These are phyloP conservation scores for Mixia osmundae DNA, from an alignment of 1,284 basidiomycete genomes.

Conservation along the genomic window DNA sequence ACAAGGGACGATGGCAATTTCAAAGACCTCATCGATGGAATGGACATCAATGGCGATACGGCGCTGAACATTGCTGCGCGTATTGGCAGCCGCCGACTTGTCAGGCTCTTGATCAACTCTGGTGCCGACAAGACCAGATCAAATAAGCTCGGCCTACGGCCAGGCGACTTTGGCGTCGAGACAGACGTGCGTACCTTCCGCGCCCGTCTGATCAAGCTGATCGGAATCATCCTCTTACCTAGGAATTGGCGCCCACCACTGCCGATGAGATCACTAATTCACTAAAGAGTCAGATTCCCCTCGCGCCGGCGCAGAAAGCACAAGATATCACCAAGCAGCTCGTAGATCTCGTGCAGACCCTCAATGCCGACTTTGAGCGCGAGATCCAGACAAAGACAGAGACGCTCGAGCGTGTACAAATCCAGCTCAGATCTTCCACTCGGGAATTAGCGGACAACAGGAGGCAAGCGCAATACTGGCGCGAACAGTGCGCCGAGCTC, in stretches of 20 bases:
- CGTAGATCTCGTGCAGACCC: slow-evolving; percentile 50
- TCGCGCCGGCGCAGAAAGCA: slow-evolving; percentile 54
- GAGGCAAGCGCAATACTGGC: slow-evolving; percentile 51
- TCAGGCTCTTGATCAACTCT: slow-evolving; percentile 68
- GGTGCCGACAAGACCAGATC: slow-evolving; percentile 72
- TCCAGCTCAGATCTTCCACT: slow-evolving; percentile 66
- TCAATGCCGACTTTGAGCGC: slow-evolving; percentile 50
- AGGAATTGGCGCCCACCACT: slow-evolving; percentile 16
- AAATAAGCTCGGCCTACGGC: slow-evolving; percentile 83
- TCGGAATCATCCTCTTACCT: too few relatives aligned
- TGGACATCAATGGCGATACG: slow-evolving; percentile 91
- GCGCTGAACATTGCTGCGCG: slow-evolving; percentile 84
- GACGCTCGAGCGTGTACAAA: slow-evolving; percentile 57
- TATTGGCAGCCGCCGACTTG: slow-evolving; percentile 70
- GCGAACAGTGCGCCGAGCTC: slow-evolving; percentile 42
- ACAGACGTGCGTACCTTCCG: slow-evolving; percentile 37
- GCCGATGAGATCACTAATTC: slow-evolving; percentile 41
- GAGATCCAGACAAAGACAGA: slow-evolving; percentile 77
- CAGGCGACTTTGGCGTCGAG: slow-evolving; percentile 82
- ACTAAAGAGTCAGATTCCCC: slow-evolving; percentile 42
- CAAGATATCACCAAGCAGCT: slow-evolving; percentile 76
- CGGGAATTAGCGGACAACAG: slow-evolving; percentile 72
- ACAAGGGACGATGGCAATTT: slow-evolving; percentile 30
- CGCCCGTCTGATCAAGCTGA: not conserved
- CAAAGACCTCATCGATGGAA: slow-evolving; percentile 60